Conservation (phyloP, 129 eudicot species). For the Deinandra increscens region DNA sequence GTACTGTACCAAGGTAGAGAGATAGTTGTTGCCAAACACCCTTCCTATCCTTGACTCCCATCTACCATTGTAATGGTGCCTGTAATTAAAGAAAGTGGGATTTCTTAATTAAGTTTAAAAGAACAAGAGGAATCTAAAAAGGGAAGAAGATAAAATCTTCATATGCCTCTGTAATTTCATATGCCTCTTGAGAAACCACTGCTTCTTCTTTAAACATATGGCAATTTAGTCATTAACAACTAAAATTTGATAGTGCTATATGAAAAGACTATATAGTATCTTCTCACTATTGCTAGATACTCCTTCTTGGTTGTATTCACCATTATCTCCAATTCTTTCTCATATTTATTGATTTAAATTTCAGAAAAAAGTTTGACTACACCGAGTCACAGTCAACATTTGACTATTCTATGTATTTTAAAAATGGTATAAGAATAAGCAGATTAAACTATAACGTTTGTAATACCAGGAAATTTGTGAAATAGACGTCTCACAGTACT, state of each 20-base stretch:
- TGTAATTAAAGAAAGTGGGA: slow-evolving; percentile 21
- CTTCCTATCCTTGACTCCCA: slow-evolving; percentile 96
- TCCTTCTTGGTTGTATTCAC: slow-evolving; percentile 66
- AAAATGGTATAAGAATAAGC: no score
- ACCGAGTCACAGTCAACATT: background rate
- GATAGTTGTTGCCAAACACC: slow-evolving; percentile 79
- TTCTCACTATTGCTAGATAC: slow-evolving; percentile 76
- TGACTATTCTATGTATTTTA: background rate
- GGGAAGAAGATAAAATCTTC: background rate
- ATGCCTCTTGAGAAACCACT: slow-evolving; percentile 89
- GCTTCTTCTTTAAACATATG: slow-evolving; percentile 52
- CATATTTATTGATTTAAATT: slow-evolving; percentile 54
- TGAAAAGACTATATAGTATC: slow-evolving; percentile 35
- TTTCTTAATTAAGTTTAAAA: background rate
- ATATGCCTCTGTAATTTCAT: slow-evolving; percentile 77
- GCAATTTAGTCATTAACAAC: slow-evolving; percentile 1
- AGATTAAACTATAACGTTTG: background rate
- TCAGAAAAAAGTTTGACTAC: slow-evolving; percentile 1
- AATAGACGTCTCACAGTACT: slow-evolving; percentile 76
- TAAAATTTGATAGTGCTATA: background rate
- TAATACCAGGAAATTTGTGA: slow-evolving; percentile 74
- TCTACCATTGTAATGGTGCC: slow-evolving; percentile 88
- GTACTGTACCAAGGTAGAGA: slow-evolving; percentile 83
- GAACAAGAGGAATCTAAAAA: background rate
- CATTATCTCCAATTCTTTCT: slow-evolving; percentile 70